Conservation (phyloP, 257 asterid genomes). For the Solanum verrucosum region DNA sequence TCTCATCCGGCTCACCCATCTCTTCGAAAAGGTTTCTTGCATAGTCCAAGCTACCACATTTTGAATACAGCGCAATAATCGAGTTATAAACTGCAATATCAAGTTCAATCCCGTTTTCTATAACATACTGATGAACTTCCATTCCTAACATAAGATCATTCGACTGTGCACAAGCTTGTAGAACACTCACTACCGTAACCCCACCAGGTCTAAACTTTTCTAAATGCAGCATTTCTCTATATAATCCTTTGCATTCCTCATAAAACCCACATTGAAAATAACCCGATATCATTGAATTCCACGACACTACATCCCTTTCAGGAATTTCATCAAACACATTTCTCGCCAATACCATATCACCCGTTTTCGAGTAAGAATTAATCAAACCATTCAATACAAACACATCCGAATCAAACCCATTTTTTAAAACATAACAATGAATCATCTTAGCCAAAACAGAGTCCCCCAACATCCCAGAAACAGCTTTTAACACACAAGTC, state of each 20-base stretch:
- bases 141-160: slow-evolving; percentile 65
- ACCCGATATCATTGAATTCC: slow-evolving; percentile 89
- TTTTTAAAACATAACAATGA: slow-evolving; percentile 52
- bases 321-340: slow-evolving; percentile 52
- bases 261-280: slow-evolving; percentile 64
- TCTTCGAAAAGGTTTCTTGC: slow-evolving; percentile 62
- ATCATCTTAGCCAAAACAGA: slow-evolving; percentile 21
- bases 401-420: slow-evolving; percentile 51
- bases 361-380: slow-evolving; percentile 58
- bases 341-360: slow-evolving; percentile 52
- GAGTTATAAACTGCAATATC: slow-evolving; percentile 64
- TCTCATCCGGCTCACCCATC: slow-evolving; percentile 69
- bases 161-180: slow-evolving; percentile 80
- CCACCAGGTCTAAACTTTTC: slow-evolving; percentile 42
- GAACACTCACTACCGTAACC: slow-evolving; percentile 50
- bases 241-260: slow-evolving; percentile 63
- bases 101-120: slow-evolving; percentile 40
- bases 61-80: slow-evolving; percentile 56
- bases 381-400: slow-evolving; percentile 72
- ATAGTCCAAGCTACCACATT: slow-evolving; percentile 80
- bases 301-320: slow-evolving; percentile 60
- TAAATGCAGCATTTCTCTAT: slow-evolving; percentile 36
- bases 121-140: slow-evolving; percentile 56
- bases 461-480: slow-evolving; percentile 38
- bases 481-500: slow-evolving; percentile 68